Base-by-base conservation (phyloP, 2,329 filamentous ascomycete genomes). In the Cephalotrichum gorgonifer region DNA sequence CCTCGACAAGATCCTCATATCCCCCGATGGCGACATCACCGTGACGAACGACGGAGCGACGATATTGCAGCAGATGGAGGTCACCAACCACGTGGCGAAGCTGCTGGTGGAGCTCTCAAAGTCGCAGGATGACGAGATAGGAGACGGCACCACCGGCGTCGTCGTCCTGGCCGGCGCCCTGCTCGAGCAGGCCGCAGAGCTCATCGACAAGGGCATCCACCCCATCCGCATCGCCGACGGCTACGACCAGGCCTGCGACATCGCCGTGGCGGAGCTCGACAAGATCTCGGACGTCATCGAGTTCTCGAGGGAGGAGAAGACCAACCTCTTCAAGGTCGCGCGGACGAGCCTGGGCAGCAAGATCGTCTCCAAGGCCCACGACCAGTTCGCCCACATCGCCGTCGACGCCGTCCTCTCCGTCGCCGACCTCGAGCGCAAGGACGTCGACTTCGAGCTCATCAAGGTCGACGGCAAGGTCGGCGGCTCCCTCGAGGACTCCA, bases 121-220 rank as follows among this genome's bases (percentile, higher is more conserved):
- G 74, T 97, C 93, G 35, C 93, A 98, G 68, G 93, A 98, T 62
- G 91, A 97, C 59, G 93, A 98, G 72, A 98, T 98, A 62, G 93
- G 93, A 63, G 93, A 98, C 65, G 93, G 93, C 55, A 98, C 93
- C 54, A 98, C 93, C 1, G 93, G 93, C 67, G 93, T 98, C 14
- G 93, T 98, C 47, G 94, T 98, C 44, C 74, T 98, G 57, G 93
- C 93, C 14, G 93, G 91, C 55, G 90, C 93, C 54, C 80, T 98
- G 55, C 76, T 98, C 53, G 94, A 98, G 70, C 91, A 97, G 72
- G 93, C 93, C 17, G 88, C 91, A 54, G 93, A 96, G 65, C 80
- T 98, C 58, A 97, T 98, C 66, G 94, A 98, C 78, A 98, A 98
- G 79, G 94, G 93, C 64, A 98, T 98, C 60, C 93, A 98, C 71